Evolutionary conservation across 2,329 filamentous ascomycete species (phyloP).

Genomic region (Colletotrichum tofieldiae): DNA sequence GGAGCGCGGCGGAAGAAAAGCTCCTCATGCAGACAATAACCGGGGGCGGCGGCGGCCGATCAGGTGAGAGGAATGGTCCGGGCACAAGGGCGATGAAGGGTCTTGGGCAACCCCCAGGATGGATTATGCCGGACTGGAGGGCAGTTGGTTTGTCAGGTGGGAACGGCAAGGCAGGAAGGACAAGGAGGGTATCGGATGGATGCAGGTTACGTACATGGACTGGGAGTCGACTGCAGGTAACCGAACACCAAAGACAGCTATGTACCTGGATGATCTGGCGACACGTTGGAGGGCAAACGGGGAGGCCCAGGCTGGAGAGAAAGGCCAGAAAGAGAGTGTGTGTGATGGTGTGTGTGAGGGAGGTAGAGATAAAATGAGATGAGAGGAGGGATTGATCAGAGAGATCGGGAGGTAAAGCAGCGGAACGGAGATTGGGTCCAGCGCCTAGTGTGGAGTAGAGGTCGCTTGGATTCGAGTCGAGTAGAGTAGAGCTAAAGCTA

Average conservation of each 20-base stretch:
- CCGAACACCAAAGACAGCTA: not conserved
- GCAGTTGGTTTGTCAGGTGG: not conserved
- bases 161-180: not conserved
- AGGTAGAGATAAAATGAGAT: not conserved
- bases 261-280: not conserved
- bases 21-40: constrained; percentile 41
- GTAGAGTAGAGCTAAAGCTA: not conserved
- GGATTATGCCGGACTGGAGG: constrained; percentile 15
- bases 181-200: not conserved
- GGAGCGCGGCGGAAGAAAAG: constrained; percentile 41
- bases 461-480: not conserved
- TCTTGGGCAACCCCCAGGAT: constrained; percentile 2
- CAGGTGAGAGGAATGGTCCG: constrained; percentile 10
- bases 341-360: not conserved
- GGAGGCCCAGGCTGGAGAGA: not conserved
- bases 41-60: constrained; percentile 14
- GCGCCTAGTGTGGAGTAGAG: not conserved
- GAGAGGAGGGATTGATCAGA: not conserved
- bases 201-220: not conserved
- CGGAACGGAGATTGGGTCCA: not conserved
- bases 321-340: not conserved
- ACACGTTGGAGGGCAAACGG: not conserved
- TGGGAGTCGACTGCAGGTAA: not conserved
- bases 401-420: not conserved
- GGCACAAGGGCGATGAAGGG: not conserved